Percentiles rank a stretch among this genome's conserved stretches.
phyloP scores from a whole-genome alignment of 2,329 filamentous ascomycete species.

The Penicillium sp. region DNA sequence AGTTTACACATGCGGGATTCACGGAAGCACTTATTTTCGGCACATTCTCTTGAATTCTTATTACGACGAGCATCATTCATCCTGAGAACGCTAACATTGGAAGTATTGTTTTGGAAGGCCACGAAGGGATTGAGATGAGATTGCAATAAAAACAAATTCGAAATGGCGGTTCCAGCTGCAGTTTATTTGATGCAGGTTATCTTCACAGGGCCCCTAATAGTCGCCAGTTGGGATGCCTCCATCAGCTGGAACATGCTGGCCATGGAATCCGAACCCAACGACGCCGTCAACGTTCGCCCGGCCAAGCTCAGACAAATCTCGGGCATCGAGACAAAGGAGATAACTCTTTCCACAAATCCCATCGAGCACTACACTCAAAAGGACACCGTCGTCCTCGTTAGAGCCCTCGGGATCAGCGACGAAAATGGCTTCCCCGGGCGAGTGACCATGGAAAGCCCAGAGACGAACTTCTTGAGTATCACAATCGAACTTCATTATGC shows the following conservation, averaged over 20 bases:
- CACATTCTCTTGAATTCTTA: no score
- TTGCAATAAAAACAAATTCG: no score
- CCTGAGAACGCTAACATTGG: no score
- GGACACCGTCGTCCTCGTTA: slow-evolving; percentile 54
- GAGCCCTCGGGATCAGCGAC: slow-evolving; percentile 34
- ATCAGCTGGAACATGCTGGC: slow-evolving; percentile 37
- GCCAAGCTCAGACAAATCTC: slow-evolving; percentile 51
- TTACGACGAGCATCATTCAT: no score
- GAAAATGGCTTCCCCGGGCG: slow-evolving; percentile 58
- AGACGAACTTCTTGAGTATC: slow-evolving; percentile 40
- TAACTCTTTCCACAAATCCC: slow-evolving; percentile 54
- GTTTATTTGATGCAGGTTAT: background rate
- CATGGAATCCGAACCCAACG: slow-evolving; percentile 58
- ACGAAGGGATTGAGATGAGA: background rate
- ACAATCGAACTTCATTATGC: slow-evolving; percentile 55
- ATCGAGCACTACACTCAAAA: slow-evolving; percentile 57
- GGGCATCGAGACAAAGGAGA: slow-evolving; percentile 54
- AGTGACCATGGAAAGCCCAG: slow-evolving; percentile 53
- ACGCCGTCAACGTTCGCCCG: slow-evolving; percentile 51
- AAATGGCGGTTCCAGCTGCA: no score
- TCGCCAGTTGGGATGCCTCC: slow-evolving; percentile 29
- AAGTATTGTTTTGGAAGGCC: background rate
- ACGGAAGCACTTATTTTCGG: no score
- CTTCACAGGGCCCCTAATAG: slow-evolving; percentile 15
- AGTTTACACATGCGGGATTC: no score